Conservation (phyloP, 768 basidiomycete genomes). For the Suillus subalutaceus region DNA sequence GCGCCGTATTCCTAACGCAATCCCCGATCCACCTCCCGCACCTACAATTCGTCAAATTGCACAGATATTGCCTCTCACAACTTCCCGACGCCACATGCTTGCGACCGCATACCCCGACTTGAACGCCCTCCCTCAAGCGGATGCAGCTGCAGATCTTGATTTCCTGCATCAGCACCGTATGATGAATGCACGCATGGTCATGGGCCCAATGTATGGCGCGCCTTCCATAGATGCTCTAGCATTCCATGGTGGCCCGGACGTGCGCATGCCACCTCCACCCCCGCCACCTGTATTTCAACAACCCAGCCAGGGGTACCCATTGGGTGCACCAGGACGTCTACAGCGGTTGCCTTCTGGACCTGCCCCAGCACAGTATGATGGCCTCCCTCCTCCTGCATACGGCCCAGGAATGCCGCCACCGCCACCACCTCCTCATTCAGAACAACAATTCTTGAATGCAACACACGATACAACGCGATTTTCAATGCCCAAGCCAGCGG, state of each 20-base stretch:
- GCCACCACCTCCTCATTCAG: neutral
- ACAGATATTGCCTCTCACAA: slow-evolving; percentile 52
- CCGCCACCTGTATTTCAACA: slow-evolving; percentile 10
- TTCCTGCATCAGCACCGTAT: slow-evolving; percentile 48
- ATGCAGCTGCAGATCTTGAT: slow-evolving; percentile 57
- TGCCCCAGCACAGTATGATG: slow-evolving; percentile 7
- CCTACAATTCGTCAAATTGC: slow-evolving; percentile 71
- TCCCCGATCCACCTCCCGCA: slow-evolving; percentile 52
- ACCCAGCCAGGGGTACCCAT: slow-evolving; percentile 8
- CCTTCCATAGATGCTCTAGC: slow-evolving; percentile 13
- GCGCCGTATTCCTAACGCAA: slow-evolving; percentile 62
- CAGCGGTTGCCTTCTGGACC: slow-evolving; percentile 5
- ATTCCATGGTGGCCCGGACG: slow-evolving; percentile 25
- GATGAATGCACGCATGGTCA: slow-evolving; percentile 12
- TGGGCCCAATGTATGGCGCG: slow-evolving; percentile 6
- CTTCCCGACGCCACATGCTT: slow-evolving; percentile 25
- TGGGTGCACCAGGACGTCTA: slow-evolving; percentile 6
- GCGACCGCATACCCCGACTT: slow-evolving; percentile 37
- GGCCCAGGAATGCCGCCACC: slow-evolving; percentile 8
- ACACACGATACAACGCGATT: slow-evolving; percentile 7
- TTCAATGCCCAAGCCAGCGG: slow-evolving; percentile 31
- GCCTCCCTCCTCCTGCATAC: slow-evolving; percentile 3
- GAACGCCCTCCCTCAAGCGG: slow-evolving; percentile 45
- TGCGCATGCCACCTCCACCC: slow-evolving; percentile 9
- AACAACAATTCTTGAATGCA: slow-evolving; percentile 3